phyloP scores from a whole-genome alignment of 2,329 filamentous ascomycete genomes.

The Clarireedia homoeocarpa region DNA sequence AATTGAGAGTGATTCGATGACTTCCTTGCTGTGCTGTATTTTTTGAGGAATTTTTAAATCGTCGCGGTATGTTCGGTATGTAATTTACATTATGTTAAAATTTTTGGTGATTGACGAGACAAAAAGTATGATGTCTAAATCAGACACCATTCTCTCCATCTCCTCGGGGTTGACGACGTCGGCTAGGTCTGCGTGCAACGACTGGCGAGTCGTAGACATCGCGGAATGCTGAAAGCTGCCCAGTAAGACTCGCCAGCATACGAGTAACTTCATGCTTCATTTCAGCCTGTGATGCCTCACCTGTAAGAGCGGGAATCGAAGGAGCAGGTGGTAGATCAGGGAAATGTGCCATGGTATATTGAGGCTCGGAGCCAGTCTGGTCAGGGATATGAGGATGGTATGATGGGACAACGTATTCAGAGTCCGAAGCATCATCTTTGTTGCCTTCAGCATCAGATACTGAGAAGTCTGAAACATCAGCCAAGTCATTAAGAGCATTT shows the following conservation, averaged over 20 bases:
- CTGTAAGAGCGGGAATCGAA: conserved; percentile 20
- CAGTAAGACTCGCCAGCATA: conserved; percentile 18
- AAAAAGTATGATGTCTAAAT: neutral
- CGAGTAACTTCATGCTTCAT: conserved; percentile 23
- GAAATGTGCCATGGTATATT: conserved; percentile 17
- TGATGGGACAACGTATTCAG: conserved; percentile 13
- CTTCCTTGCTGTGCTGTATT: neutral
- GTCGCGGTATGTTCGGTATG: neutral
- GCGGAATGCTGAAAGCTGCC: conserved; percentile 22
- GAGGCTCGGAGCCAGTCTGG: neutral
- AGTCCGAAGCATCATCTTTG: conserved; percentile 15
- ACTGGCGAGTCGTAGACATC: conserved; percentile 19
- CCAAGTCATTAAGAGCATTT: conserved; percentile 17
- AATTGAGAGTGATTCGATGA: neutral
- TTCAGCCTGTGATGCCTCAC: conserved; percentile 20
- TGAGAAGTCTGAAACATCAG: conserved; percentile 27
- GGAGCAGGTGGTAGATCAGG: conserved; percentile 21
- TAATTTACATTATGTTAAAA: neutral
- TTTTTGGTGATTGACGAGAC: neutral
- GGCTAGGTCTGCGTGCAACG: conserved; percentile 5
- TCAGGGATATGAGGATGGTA: conserved; percentile 14
- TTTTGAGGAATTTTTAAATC: neutral
- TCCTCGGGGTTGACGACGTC: conserved; percentile 4
- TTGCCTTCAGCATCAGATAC: conserved; percentile 22
- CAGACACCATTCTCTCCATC: conserved; percentile 5